Conservation (phyloP, 2,329 filamentous ascomycete genomes). For the Rhynchosporium secalis region DNA sequence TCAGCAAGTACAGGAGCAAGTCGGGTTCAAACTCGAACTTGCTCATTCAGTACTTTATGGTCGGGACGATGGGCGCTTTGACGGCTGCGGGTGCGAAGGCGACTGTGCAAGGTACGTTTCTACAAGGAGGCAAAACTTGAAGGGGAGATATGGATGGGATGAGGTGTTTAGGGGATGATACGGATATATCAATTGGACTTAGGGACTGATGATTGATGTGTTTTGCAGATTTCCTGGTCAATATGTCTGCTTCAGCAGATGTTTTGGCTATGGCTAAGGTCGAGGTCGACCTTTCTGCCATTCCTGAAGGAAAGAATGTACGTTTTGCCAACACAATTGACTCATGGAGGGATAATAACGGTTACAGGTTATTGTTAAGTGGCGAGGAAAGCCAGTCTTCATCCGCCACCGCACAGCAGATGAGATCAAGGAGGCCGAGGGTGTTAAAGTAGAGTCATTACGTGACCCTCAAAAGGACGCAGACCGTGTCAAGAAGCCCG, state of each 20-base stretch:
- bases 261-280: slow-evolving; percentile 99
- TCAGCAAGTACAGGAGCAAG: slow-evolving; percentile 81
- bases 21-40: slow-evolving; percentile 70
- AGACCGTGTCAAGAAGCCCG: slow-evolving; percentile 95
- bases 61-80: slow-evolving; percentile 85
- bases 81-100: slow-evolving; percentile 94
- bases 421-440: slow-evolving; percentile 95
- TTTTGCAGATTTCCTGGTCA: slow-evolving; percentile 89
- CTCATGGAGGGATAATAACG: slow-evolving; percentile 21
- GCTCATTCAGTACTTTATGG: slow-evolving; percentile 77
- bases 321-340: slow-evolving; percentile 42
- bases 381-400: slow-evolving; percentile 99
- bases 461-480: slow-evolving; percentile 89
- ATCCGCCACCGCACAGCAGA: slow-evolving; percentile 93
- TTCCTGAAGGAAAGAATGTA: slow-evolving; percentile 99
- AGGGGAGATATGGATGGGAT: neutral
- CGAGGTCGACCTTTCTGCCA: slow-evolving; percentile 87
- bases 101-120: slow-evolving; percentile 86
- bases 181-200: slow-evolving; percentile 26
- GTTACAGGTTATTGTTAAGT: slow-evolving; percentile 92
- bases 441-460: slow-evolving; percentile 76
- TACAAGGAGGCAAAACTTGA: slow-evolving; percentile 10
- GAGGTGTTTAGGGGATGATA: slow-evolving; percentile 1
- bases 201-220: slow-evolving; percentile 27
- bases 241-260: slow-evolving; percentile 99